phyloP scores from a whole-genome alignment of 805 yeast species.

The Kazachstania bromeliacearum region DNA sequence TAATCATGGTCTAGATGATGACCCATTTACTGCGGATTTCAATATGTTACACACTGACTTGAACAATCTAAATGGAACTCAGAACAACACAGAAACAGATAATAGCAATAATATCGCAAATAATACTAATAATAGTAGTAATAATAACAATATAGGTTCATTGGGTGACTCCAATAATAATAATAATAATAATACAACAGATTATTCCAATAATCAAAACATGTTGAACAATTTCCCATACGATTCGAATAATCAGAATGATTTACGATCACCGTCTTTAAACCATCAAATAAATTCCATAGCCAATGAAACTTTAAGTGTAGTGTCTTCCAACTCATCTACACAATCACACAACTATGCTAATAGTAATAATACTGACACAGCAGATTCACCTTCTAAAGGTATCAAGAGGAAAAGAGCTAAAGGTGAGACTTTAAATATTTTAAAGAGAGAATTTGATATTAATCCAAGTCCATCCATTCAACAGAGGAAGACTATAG shows the following conservation, averaged over 20 bases:
- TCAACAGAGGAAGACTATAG: slow-evolving; percentile 56
- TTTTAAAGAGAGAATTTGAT: slow-evolving; percentile 58
- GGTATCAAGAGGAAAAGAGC: slow-evolving; percentile 54
- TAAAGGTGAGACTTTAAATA: slow-evolving; percentile 68
- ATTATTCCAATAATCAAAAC: too few relatives aligned
- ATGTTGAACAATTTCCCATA: neutral
- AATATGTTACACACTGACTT: neutral
- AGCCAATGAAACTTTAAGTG: too few relatives aligned
- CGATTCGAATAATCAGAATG: too few relatives aligned
- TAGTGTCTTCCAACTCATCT: too few relatives aligned
- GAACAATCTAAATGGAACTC: neutral
- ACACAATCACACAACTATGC: too few relatives aligned
- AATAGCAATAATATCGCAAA: neutral
- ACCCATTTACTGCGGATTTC: slow-evolving; percentile 6
- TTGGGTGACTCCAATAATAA: neutral
- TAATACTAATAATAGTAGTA: neutral
- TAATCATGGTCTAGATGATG: slow-evolving; percentile 8
- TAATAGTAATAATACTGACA: neutral
- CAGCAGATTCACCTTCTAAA: too few relatives aligned
- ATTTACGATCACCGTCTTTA: too few relatives aligned
- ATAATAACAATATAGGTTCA: neutral
- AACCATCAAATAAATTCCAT: too few relatives aligned
- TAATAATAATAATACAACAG: slow-evolving; percentile 1
- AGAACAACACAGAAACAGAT: neutral
- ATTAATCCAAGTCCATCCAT: slow-evolving; percentile 70